Evolutionary conservation across 2,329 filamentous ascomycete genomes (phyloP), one percentile per base, ranked within the genome.

Genomic region (Paecilomyces fulvus): DNA sequence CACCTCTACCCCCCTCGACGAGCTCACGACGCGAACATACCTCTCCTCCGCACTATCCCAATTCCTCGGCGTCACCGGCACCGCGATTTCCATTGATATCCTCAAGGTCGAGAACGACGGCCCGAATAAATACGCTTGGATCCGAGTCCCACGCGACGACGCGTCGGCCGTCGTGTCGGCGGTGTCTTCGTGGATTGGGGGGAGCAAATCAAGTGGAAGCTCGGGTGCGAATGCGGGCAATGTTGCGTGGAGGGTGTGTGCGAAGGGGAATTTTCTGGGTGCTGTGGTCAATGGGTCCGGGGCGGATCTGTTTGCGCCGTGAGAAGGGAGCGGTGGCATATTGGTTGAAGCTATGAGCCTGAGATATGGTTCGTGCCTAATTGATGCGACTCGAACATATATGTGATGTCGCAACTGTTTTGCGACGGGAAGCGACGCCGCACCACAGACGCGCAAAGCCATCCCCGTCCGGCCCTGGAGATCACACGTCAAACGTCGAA

Each of bases 21-120:
- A 72, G n/a, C 69, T 79, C 58, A 77, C 76, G n/a, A 70, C 74
- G 23, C 72, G 73, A 56, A 74, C 73, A 28, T 70, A 78, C 60
- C 71, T 79, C 52, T 72, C 70, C 51, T 68, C 76, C 48, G 77
- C 77, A 1, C 68, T 80, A 1, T 71, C 72, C 20, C 75, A 78
- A 63, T 78, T 75, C 62, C 73, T 79, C 49, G 77, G 77, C 1
- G 57, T 78, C 7, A 70, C 71, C 3, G 77, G 77, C 14, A 75
- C 75, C 2, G 68, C 75, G 12, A 78, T 79, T 43, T 64, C 75
- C 2, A 68, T 79, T 52, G 77, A 80, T 56, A 75, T 79, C 31
- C 63, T 79, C 12, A 76, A 77, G 50, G 62, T 75, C 17, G 65
- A 68, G 37, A 57, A 56, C 33, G 48, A 49, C 31, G 12, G 7